A percentile compares a stretch with the other conserved stretches of the same genome.
Conservation (phyloP, 768 basidiomycete genomes). For the Termitomyces sp. region DNA sequence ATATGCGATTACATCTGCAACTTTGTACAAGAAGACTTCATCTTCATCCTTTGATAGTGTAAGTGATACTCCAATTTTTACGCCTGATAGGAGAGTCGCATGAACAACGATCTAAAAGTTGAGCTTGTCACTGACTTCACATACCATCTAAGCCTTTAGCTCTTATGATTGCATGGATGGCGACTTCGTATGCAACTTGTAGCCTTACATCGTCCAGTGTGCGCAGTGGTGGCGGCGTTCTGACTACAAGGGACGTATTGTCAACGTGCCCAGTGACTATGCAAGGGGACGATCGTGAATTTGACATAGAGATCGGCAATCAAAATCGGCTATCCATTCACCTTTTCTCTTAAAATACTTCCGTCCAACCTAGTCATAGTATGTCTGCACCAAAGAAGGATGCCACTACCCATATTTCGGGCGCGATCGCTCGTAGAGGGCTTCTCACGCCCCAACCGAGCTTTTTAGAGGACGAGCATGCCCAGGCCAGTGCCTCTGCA, state of each 20-base stretch:
- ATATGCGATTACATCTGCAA: conserved; percentile 44
- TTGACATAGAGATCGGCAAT: conserved; percentile 11
- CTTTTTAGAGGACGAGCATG: background rate
- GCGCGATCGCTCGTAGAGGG: background rate
- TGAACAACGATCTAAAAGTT: background rate
- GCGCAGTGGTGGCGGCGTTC: conserved; percentile 22
- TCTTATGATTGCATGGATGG: conserved; percentile 46
- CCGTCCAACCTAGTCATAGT: background rate
- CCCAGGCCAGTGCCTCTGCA: background rate
- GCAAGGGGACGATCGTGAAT: conserved; percentile 3
- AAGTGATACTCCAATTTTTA: conserved; percentile 54
- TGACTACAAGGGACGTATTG: background rate
- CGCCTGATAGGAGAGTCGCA: conserved; percentile 22
- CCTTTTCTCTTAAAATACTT: background rate
- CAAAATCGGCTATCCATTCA: background rate
- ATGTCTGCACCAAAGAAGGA: background rate
- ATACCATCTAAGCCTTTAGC: conserved; percentile 44
- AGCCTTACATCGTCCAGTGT: conserved; percentile 58
- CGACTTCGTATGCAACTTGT: conserved; percentile 55
- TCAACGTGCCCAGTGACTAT: background rate
- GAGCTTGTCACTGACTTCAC: background rate
- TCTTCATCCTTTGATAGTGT: conserved; percentile 57
- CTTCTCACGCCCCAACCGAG: background rate
- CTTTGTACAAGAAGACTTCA: conserved; percentile 47
- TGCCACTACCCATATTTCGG: background rate